phyloP scores from a whole-genome alignment of 108 stramenopile genomes.

The Cyclotella baltica region DNA sequence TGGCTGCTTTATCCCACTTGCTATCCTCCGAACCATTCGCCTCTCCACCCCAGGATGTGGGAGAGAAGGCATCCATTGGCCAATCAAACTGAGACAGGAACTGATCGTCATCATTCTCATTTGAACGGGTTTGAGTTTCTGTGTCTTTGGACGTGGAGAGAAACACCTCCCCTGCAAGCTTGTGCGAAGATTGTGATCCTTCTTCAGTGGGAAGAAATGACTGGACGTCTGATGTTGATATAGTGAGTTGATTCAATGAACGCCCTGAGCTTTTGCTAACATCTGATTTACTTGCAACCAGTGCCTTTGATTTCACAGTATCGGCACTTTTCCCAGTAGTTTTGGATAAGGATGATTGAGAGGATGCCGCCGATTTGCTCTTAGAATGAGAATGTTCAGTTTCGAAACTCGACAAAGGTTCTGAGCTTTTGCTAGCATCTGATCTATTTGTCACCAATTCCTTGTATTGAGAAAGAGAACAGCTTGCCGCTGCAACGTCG shows the following conservation, averaged over 20 bases:
- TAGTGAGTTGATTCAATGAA: slow-evolving; percentile 14
- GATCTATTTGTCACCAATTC: slow-evolving; percentile 2
- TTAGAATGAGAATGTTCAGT: too few relatives aligned
- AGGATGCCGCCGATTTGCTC: too few relatives aligned
- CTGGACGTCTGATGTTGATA: slow-evolving; percentile 4
- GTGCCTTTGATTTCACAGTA: neutral
- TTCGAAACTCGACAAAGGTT: slow-evolving; percentile 8
- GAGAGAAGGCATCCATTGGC: slow-evolving; percentile 23
- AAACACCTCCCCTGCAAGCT: slow-evolving; percentile 6
- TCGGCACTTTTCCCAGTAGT: neutral
- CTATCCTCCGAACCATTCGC: slow-evolving; percentile 1
- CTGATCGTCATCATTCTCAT: neutral
- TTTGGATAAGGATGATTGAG: too few relatives aligned
- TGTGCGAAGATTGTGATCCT: neutral
- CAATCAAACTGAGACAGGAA: slow-evolving; percentile 2
- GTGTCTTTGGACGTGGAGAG: slow-evolving; percentile 4
- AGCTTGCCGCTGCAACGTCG: neutral
- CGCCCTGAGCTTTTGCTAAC: neutral
- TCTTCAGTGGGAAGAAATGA: slow-evolving; percentile 11
- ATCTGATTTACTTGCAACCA: slow-evolving; percentile 3
- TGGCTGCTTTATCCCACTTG: slow-evolving; percentile 10
- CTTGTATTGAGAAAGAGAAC: neutral
- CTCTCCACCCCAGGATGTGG: slow-evolving; percentile 29
- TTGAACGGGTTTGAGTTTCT: neutral
- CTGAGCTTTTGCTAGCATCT: slow-evolving; percentile 5